phyloP scores from a whole-genome alignment of 768 basidiomycete species.

The Rhodotorula kratochvilovae region DNA sequence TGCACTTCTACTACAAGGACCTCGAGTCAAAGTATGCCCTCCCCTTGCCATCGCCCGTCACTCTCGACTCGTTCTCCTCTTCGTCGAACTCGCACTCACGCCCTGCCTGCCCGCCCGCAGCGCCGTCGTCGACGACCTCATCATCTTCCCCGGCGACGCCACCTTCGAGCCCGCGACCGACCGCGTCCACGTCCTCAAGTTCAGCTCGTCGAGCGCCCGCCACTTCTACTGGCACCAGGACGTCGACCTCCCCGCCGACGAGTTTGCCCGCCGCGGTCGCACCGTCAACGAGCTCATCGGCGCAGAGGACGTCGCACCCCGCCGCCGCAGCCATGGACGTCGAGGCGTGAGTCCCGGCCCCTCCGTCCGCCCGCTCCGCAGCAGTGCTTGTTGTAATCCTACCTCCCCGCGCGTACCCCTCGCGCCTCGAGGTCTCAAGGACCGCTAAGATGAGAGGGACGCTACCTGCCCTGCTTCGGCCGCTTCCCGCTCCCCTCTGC shows the following conservation, averaged over 20 bases:
- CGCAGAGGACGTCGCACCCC: not conserved
- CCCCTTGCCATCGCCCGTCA: too few species aligned
- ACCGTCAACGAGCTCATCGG: constrained; percentile 42
- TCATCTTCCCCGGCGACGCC: constrained; percentile 44
- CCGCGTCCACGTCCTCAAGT: constrained; percentile 41
- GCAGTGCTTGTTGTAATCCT: not conserved
- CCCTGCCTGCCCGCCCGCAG: not conserved
- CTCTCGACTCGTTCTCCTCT: too few species aligned
- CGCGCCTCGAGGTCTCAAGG: not conserved
- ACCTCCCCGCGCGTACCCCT: not conserved
- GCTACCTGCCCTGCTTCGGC: not conserved
- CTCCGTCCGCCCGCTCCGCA: not conserved
- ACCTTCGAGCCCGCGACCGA: constrained; percentile 13
- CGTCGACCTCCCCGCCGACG: constrained; percentile 8
- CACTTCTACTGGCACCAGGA: constrained; percentile 45
- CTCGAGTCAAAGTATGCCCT: constrained; percentile 2
- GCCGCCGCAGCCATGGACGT: constrained; percentile 16
- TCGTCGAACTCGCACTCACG: not conserved
- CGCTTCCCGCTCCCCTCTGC: not conserved
- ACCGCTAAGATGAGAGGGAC: not conserved
- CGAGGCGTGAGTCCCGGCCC: constrained; percentile 19
- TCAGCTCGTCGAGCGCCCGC: constrained; percentile 35
- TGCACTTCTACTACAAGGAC: constrained; percentile 40
- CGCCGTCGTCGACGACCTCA: constrained; percentile 32
- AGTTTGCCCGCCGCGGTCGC: not conserved